A percentile compares a stretch with the other conserved stretches of the same genome.
These are phyloP conservation scores for Pseudogymnoascus sp. DNA, from an alignment of 2,329 filamentous ascomycete genomes.

Conservation along the genomic window DNA sequence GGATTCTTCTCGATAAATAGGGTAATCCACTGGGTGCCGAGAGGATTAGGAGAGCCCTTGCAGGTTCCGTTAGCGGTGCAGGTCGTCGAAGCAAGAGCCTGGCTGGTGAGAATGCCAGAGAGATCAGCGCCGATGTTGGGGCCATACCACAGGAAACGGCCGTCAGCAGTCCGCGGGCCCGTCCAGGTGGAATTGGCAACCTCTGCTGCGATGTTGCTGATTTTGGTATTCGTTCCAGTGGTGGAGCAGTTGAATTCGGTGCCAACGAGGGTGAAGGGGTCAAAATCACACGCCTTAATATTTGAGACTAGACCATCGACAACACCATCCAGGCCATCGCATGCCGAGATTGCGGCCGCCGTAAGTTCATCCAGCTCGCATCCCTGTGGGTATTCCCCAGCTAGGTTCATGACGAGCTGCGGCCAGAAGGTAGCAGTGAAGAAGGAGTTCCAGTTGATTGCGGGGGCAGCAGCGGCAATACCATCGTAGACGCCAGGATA, in stretches of 20 bases:
- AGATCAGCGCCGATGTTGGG: conserved; percentile 7
- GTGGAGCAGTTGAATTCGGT: conserved; percentile 13
- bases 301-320: conserved; percentile 16
- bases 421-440: conserved; percentile 10
- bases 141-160: conserved; percentile 12
- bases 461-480: conserved; percentile 32
- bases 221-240: neutral
- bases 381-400: conserved; percentile 3
- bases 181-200: conserved; percentile 9
- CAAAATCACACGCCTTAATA: conserved; percentile 13
- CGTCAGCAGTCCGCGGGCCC: conserved; percentile 9
- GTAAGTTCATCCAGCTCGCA: conserved; percentile 16
- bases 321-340: conserved; percentile 17
- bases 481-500: conserved; percentile 33
- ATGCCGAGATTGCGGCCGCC: conserved; percentile 12
- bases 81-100: neutral
- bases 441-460: conserved; percentile 26
- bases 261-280: conserved; percentile 13
- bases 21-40: conserved; percentile 9
- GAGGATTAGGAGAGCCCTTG: neutral
- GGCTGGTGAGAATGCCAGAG: neutral
- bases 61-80: conserved; percentile 5
- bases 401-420: conserved; percentile 15
- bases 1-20: conserved; percentile 13
- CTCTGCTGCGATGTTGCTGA: conserved; percentile 10